A percentile compares a stretch with the other conserved stretches of the same genome.
phyloP scores from a whole-genome alignment of 495 filamentous ascomycete genomes.

The Echria macrotheca region DNA sequence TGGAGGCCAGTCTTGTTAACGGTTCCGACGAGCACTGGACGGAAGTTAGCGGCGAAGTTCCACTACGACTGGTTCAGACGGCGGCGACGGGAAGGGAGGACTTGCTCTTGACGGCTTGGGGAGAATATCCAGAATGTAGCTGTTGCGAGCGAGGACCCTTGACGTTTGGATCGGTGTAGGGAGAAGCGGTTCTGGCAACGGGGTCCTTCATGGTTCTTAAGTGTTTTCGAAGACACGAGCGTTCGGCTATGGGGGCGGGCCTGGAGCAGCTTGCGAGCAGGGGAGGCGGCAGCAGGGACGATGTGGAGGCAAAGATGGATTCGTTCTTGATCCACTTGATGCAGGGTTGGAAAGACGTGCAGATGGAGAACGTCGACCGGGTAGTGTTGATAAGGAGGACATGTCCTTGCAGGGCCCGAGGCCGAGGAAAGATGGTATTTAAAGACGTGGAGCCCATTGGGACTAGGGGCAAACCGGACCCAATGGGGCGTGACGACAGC shows the following conservation, averaged over 20 bases:
- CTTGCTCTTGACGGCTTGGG: slow-evolving; percentile 38
- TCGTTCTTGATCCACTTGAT: slow-evolving; percentile 25
- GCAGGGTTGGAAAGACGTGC: slow-evolving; percentile 17
- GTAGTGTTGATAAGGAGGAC: slow-evolving; percentile 17
- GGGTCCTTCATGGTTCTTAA: slow-evolving; percentile 49
- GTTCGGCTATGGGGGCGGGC: slow-evolving; percentile 7
- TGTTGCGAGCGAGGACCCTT: slow-evolving; percentile 44
- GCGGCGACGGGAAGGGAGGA: slow-evolving; percentile 2
- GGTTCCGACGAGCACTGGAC: slow-evolving; percentile 61
- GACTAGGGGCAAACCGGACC: slow-evolving; percentile 7
- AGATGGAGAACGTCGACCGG: slow-evolving; percentile 15
- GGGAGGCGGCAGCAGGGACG: slow-evolving; percentile 19
- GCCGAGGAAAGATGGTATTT: slow-evolving; percentile 25
- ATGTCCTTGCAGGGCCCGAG: slow-evolving; percentile 14
- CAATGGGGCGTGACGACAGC: slow-evolving; percentile 27
- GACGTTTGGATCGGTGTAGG: slow-evolving; percentile 43
- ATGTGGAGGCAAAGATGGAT: slow-evolving; percentile 19
- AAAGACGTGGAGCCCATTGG: slow-evolving; percentile 18
- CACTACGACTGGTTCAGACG: slow-evolving; percentile 2
- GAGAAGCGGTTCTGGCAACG: slow-evolving; percentile 43
- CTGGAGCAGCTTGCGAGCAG: slow-evolving; percentile 20
- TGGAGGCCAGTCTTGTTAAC: slow-evolving; percentile 87
- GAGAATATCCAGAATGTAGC: slow-evolving; percentile 27
- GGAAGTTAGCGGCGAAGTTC: slow-evolving; percentile 38
- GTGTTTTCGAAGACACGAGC: slow-evolving; percentile 16